Base-by-base conservation (phyloP, 2,329 filamentous ascomycete species). In the Trichoderma sp. region DNA sequence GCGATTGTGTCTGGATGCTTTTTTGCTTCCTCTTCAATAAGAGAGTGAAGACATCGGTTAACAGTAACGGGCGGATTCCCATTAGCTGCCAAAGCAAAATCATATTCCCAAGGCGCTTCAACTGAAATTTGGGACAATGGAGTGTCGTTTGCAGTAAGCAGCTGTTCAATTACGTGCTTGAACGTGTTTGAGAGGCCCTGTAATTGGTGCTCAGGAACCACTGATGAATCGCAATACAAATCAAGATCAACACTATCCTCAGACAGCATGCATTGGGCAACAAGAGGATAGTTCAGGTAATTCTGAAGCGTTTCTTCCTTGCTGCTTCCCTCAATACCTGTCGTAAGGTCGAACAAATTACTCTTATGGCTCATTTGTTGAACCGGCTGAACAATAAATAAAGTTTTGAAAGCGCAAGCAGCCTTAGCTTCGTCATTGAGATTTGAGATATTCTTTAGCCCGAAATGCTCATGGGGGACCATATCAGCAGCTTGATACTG, bases 381-480 rank as follows among this genome's bases (percentile, higher is more conserved):
- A 56, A 53, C 56, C 11, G 76, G 76, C 53, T 77, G 71, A 38
- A 77, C 59, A 38, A 74, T 64, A 3, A 77, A 14, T 27, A 77
- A 64, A 14, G 62, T 63, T 14, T 27, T 69, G 11, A 77, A 77
- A 12, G 72, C 63, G 18, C 60, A 33, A 18, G 67, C 63, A 35
- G 66, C 75, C 41, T 69, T 73, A 16, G 77, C 71, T 24, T 78
- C 76, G 6, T 56, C 4, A 27, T 62, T 64, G 1, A 75, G 18
- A 29, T 74, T 75, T 6, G 66, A 53, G 87, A 63, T 77, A 56
- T 82, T 79, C 8, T 80, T 78, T 1, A 83, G 74, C 16, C 80
- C 80, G 21, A 80, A 76, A 27, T 82, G 77, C 66, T 80, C 82
- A 63, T 75, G 78, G 1, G 75, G 74, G 21, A 79, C 72, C 79